Evolutionary conservation across 1,284 basidiomycete genomes (phyloP).

Genomic region (Coriolopsis trogii): DNA sequence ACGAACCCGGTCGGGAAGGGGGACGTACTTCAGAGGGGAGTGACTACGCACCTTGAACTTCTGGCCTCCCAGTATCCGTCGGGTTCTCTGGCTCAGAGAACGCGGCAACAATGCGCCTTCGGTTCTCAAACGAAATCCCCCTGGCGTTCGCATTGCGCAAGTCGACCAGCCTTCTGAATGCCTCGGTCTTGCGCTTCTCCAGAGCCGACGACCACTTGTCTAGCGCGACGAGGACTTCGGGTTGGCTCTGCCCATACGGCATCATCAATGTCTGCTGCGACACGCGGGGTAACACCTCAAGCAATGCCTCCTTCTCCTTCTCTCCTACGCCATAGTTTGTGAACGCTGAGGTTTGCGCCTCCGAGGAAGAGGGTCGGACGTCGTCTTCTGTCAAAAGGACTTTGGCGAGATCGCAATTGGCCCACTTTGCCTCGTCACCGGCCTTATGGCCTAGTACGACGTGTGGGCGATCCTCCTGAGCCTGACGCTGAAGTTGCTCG

Average conservation of each 20-base stretch:
- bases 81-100: constrained; percentile 76
- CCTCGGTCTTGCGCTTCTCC: constrained; percentile 64
- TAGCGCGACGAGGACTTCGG: neutral
- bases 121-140: constrained; percentile 87
- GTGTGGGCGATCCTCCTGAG: constrained; percentile 57
- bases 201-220: constrained; percentile 28
- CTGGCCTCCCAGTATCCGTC: constrained; percentile 81
- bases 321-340: constrained; percentile 66
- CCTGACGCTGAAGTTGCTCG: constrained; percentile 44
- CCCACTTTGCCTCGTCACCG: constrained; percentile 67
- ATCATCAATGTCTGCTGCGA: constrained; percentile 34
- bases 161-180: constrained; percentile 77
- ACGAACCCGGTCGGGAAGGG: constrained; percentile 2
- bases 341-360: constrained; percentile 48
- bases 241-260: neutral
- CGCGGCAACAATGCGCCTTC: constrained; percentile 74
- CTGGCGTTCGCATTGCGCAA: constrained; percentile 85
- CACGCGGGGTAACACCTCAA: constrained; percentile 58
- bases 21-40: constrained; percentile 2
- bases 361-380: constrained; percentile 45
- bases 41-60: constrained; percentile 79
- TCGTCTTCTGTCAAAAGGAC: constrained; percentile 60
- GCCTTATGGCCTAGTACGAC: constrained; percentile 73
- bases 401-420: constrained; percentile 61
- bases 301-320: constrained; percentile 57